Percentiles rank a stretch among this genome's conserved stretches.
phyloP scores from a whole-genome alignment of 2,329 filamentous ascomycete species.

The Aspergillus pseudonomiae region DNA sequence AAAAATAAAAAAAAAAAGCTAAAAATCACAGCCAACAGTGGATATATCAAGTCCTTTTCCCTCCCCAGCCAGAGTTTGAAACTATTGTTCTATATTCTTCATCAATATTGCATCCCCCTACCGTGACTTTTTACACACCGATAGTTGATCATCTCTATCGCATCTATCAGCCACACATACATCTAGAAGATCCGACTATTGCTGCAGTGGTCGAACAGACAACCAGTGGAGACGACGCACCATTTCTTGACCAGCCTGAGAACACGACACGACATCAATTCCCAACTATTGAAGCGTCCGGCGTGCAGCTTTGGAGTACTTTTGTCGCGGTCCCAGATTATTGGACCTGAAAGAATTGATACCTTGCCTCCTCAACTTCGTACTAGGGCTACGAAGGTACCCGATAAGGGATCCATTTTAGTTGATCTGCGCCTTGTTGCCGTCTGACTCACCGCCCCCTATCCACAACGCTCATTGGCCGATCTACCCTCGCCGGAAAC shows the following conservation, averaged over 20 bases:
- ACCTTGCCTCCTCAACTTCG: neutral
- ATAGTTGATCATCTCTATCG: conserved; percentile 1
- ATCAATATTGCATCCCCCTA: conserved; percentile 1
- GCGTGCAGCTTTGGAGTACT: neutral
- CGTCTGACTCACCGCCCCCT: conserved; percentile 32
- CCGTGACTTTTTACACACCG: conserved; percentile 6
- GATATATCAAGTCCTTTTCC: conserved; percentile 27
- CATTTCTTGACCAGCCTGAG: neutral
- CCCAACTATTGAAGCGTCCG: neutral
- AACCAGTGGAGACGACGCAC: conserved; percentile 8
- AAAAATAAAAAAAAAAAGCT: neutral
- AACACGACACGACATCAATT: neutral
- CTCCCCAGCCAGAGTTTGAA: neutral
- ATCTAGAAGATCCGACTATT: neutral
- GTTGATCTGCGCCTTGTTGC: conserved; percentile 1
- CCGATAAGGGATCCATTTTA: conserved; percentile 5
- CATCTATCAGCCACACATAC: neutral
- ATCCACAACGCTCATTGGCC: conserved; percentile 29
- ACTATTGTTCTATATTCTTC: neutral
- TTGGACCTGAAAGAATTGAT: neutral
- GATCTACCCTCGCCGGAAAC: conserved; percentile 21
- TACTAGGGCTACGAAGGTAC: conserved; percentile 2
- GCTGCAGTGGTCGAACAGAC: conserved; percentile 10
- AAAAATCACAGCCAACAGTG: conserved; percentile 16
- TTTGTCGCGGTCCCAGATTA: neutral